Base-by-base conservation (phyloP, 352 stramenopile genomes). In the Globisporangium viniferum region DNA sequence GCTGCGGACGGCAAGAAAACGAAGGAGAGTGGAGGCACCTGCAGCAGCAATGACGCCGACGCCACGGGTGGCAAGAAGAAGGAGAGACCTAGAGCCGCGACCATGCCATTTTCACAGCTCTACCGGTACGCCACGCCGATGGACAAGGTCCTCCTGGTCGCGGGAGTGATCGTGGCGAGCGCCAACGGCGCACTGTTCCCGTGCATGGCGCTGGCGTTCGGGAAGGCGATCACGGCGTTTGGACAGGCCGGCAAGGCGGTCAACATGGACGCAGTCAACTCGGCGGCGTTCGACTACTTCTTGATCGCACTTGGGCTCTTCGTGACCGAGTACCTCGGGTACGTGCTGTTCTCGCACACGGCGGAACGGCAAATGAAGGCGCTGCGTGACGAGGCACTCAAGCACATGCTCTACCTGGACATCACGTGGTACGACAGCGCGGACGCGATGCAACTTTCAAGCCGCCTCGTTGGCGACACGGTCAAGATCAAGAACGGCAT, bases 401-500 rank as follows among this genome's bases (percentile, higher is more conserved):
- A 62, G 18, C 77, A 83, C 68, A 82, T 89, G 74, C 70, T 89
- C 22, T 69, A 82, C 57, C 53, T 85, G 61, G 74, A 87, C 36
- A 81, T 89, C n/a, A 10, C 55, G 9, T 89, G 80, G 80, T 87
- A 84, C 70, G 80, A 89, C 59, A 18, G 53, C 15, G 54, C 70
- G 54, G 76, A 86, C 33, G 74, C 74, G 20, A 62, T 81, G 36
- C 76, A 84, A 58, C 66, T 88, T 7, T 81, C 78, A n/a, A 74
- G 44, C 33, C 80, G 79, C 0, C 57, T 88, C 6, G 76, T 73
- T 15, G 78, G 77, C 22, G 78, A 86, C 49, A 86, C 78, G 2
- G 64, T 83, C 66, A 87, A 83, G 68, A 87, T 87, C 64, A 82
- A 83, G 61, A 71, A 84, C 18, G 79, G 77, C 46, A 87, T 87